Evolutionary conservation across 768 basidiomycete genomes (phyloP), one percentile per base, ranked within the genome.

Genomic region (Tubosaeta brunneosetosa): DNA sequence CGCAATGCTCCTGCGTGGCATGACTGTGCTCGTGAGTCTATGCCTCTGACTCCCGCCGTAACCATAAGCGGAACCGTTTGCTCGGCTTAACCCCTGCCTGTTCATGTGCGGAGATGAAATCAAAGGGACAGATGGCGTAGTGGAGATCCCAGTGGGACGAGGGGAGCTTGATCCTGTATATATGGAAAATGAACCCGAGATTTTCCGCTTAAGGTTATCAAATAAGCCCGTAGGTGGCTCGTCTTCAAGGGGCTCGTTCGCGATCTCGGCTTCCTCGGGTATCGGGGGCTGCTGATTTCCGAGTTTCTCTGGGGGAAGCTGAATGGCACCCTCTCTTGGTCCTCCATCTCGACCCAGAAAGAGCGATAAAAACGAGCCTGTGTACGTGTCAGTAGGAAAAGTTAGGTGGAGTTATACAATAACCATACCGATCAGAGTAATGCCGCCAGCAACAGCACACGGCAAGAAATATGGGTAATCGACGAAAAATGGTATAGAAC

Each of bases 281-380:
- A 87, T 84, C n/a, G 78, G 70, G 13, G 76, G 72, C 34, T 77
- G 73, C 14, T 66, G 63, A 22, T 63, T 62, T 45, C 53, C 61
- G 53, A 65, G 68, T 69, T 98, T 97, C 70, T 97, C 95, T 0
- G 78, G 77, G 3, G 83, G 77, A 11, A 99, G 81, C 13, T 82
- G 85, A 54, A 99, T 97, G 0, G 86, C 82, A 4, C 91, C 88
- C 59, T 88, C 82, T 49, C 90, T 80, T 14, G 93, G 88, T 10
- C 95, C 94, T 49, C 92, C 97, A 65, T 99, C 94, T 52, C 78
- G 85, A 16, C 84, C 88, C 40, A 99, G 82, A 77, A 97, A 97
- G 58, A 91, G 83, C 0, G 86, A 85, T 31, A 98, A 76, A 48
- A 97, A 58, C 4, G 91, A 86, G n/a, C 94, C 94, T 90, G 51